Percentiles rank a stretch among this genome's conserved stretches.
Conservation (phyloP, 257 asterid genomes). For the Solanum acaule region DNA sequence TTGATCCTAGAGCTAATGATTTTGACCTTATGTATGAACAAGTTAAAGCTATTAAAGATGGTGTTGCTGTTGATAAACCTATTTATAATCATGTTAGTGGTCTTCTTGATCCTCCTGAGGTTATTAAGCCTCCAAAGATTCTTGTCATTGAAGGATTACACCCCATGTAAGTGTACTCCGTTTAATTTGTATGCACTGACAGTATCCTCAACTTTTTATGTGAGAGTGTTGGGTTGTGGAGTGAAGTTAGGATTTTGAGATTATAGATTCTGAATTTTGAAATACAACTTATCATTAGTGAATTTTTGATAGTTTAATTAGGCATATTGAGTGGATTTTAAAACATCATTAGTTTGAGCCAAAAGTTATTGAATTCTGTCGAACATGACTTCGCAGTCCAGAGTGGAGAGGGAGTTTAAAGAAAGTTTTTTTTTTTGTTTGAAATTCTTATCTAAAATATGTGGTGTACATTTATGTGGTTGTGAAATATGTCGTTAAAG, state of each 20-base stretch:
- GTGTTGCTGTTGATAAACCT: constrained; percentile 65
- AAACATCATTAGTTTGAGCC: not conserved
- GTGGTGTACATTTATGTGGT: not conserved
- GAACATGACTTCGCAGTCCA: too few species aligned
- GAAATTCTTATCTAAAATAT: not conserved
- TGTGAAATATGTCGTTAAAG: not conserved
- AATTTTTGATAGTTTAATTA: not conserved
- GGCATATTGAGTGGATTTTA: not conserved
- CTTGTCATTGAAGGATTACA: constrained; percentile 95
- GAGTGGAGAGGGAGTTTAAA: not conserved
- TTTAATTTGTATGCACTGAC: not conserved
- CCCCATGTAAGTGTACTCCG: constrained; percentile 78
- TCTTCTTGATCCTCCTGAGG: constrained; percentile 82
- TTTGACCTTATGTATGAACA: constrained; percentile 94
- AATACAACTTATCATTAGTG: not conserved
- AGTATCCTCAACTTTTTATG: not conserved
- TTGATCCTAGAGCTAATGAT: constrained; percentile 80
- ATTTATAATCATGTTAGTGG: constrained; percentile 90
- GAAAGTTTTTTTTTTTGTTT: too few species aligned
- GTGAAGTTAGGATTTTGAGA: not conserved
- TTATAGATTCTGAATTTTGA: too few species aligned
- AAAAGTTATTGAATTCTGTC: not conserved
- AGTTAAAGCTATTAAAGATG: constrained; percentile 73
- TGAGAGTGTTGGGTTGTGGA: not conserved
- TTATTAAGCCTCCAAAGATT: constrained; percentile 86